Conservation (phyloP, 169 alveolate species). For the Perkinsus marinus region DNA sequence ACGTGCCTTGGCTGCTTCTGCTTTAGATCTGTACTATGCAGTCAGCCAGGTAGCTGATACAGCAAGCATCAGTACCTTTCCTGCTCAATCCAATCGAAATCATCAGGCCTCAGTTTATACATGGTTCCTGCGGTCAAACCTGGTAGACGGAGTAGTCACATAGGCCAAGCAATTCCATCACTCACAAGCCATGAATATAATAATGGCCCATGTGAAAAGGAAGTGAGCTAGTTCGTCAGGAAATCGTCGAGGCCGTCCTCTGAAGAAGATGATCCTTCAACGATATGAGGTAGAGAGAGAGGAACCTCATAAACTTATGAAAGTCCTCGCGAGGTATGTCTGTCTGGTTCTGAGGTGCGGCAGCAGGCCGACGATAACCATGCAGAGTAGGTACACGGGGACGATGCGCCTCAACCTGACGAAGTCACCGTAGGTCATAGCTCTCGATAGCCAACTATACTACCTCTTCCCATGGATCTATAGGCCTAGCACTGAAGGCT, state of each 20-base stretch:
- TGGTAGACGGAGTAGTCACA: not conserved
- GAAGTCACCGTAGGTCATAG: not conserved
- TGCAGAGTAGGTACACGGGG: not conserved
- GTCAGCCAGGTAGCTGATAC: not conserved
- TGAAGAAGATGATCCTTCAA: not conserved
- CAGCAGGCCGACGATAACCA: not conserved
- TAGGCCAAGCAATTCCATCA: not conserved
- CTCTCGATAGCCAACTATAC: not conserved
- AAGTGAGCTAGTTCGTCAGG: not conserved
- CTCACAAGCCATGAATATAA: not conserved
- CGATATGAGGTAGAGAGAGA: not conserved
- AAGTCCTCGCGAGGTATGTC: not conserved
- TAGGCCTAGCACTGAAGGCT: not conserved
- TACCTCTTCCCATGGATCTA: not conserved
- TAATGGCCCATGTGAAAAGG: not conserved
- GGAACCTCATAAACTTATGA: not conserved
- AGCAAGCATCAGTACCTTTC: not conserved
- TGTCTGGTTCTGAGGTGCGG: not conserved
- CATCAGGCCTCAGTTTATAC: not conserved
- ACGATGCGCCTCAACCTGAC: not conserved
- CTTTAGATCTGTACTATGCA: not conserved
- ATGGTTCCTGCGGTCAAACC: not conserved
- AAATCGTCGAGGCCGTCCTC: not conserved
- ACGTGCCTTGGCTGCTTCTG: not conserved
- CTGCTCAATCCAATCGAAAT: not conserved